Percentiles rank a stretch among this genome's conserved stretches.
phyloP scores from a whole-genome alignment of 2,329 filamentous ascomycete species.

The Penicillium sp. region DNA sequence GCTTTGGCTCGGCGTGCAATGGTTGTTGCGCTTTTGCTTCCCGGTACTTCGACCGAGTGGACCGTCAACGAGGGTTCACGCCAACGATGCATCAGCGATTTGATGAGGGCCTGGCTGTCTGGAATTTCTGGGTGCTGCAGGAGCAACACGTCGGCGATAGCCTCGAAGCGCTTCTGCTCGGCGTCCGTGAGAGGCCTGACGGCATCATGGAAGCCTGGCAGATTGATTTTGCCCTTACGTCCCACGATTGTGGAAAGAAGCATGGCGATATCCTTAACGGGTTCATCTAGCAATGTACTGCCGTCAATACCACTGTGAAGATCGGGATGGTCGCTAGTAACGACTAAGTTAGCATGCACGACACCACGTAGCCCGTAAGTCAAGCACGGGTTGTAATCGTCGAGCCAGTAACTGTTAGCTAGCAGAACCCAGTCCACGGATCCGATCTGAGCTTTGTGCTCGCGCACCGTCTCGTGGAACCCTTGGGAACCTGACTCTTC shows the following conservation, averaged over 20 bases:
- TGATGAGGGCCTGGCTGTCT: constrained; percentile 68
- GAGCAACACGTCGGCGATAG: constrained; percentile 76
- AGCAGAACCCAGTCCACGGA: constrained; percentile 90
- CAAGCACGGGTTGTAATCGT: constrained; percentile 90
- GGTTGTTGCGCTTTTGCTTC: constrained; percentile 75
- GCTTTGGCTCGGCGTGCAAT: constrained; percentile 88
- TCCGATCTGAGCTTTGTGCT: constrained; percentile 81
- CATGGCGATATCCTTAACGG: constrained; percentile 83
- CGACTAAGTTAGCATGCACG: constrained; percentile 84
- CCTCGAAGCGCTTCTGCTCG: constrained; percentile 78
- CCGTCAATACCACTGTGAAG: constrained; percentile 97
- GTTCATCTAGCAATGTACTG: constrained; percentile 84
- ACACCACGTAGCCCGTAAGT: constrained; percentile 94
- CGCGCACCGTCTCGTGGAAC: constrained; percentile 77
- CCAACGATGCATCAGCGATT: constrained; percentile 89
- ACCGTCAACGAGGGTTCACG: constrained; percentile 92
- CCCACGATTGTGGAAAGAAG: constrained; percentile 81
- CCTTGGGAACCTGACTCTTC: constrained; percentile 93
- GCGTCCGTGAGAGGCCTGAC: constrained; percentile 72
- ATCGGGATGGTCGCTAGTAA: constrained; percentile 83
- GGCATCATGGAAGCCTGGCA: constrained; percentile 85
- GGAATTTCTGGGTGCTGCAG: constrained; percentile 66
- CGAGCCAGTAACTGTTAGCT: constrained; percentile 98
- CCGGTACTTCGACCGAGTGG: constrained; percentile 81
- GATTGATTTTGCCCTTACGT: constrained; percentile 72